phyloP scores from a whole-genome alignment of 495 filamentous ascomycete genomes.

The Podospora fimiseda region DNA sequence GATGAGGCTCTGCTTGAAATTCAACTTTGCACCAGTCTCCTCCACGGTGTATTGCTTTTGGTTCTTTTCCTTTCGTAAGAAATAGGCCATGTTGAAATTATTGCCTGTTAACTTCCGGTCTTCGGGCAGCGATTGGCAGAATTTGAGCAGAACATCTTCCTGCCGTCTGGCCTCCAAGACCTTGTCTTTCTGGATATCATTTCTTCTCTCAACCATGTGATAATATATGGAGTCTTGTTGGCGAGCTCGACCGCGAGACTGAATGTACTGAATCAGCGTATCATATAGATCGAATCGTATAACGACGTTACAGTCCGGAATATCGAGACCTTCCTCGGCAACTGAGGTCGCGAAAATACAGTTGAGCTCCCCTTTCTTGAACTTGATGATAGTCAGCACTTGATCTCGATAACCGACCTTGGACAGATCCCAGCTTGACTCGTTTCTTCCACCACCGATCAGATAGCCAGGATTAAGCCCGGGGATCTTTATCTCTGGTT shows the following conservation, averaged over 20 bases:
- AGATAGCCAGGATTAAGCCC: slow-evolving; percentile 62
- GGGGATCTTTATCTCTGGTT: slow-evolving; percentile 45
- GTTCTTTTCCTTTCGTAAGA: slow-evolving; percentile 50
- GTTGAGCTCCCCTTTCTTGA: slow-evolving; percentile 75
- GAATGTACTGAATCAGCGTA: slow-evolving; percentile 92
- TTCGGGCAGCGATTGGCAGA: slow-evolving; percentile 69
- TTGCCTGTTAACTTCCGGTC: slow-evolving; percentile 64
- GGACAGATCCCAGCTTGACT: slow-evolving; percentile 21
- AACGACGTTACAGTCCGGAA: slow-evolving; percentile 89
- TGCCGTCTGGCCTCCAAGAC: slow-evolving; percentile 49
- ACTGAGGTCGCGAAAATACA: slow-evolving; percentile 89
- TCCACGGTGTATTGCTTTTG: slow-evolving; percentile 56
- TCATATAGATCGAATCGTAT: slow-evolving; percentile 85
- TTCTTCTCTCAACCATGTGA: slow-evolving; percentile 71
- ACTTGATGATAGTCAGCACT: slow-evolving; percentile 66
- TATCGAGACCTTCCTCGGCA: slow-evolving; percentile 92
- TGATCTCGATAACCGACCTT: slow-evolving; percentile 67
- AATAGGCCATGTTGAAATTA: slow-evolving; percentile 49
- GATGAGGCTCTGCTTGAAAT: slow-evolving; percentile 62
- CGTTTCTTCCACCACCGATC: slow-evolving; percentile 25
- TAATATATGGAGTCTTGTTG: slow-evolving; percentile 71
- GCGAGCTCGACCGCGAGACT: slow-evolving; percentile 86
- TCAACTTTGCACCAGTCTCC: slow-evolving; percentile 72
- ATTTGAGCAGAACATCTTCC: slow-evolving; percentile 57
- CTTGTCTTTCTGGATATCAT: slow-evolving; percentile 49